Evolutionary conservation across 495 filamentous ascomycete species (phyloP).

Genomic region (Neurospora intermedia): DNA sequence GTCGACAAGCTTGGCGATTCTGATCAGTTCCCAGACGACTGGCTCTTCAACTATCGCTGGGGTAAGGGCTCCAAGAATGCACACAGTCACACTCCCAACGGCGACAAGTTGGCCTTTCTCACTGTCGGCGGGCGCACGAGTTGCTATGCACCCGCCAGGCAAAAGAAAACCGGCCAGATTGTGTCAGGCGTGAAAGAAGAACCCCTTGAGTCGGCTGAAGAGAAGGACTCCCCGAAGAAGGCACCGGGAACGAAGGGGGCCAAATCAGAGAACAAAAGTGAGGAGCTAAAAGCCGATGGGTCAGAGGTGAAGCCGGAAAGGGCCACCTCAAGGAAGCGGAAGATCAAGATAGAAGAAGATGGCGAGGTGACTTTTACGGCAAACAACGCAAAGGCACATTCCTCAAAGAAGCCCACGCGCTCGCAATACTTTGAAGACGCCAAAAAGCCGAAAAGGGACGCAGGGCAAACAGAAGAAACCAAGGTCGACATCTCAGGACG

Average conservation of each 20-base stretch:
- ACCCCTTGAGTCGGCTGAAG: constrained; percentile 15
- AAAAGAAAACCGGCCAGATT: constrained; percentile 56
- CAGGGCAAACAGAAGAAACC: background rate
- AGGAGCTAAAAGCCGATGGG: constrained; percentile 3
- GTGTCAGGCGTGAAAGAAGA: constrained; percentile 26
- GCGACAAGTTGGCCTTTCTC: constrained; percentile 69
- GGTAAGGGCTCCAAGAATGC: constrained; percentile 75
- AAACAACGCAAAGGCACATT: constrained; percentile 5
- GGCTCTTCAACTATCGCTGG: constrained; percentile 91
- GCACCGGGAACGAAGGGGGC: constrained; percentile 11
- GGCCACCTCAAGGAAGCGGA: constrained; percentile 6
- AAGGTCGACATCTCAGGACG: constrained; percentile 9
- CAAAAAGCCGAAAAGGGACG: constrained; percentile 8
- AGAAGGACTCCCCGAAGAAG: constrained; percentile 17
- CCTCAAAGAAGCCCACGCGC: constrained; percentile 18
- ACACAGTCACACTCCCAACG: constrained; percentile 58
- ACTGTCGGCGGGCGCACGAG: constrained; percentile 86
- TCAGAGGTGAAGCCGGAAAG: constrained; percentile 3
- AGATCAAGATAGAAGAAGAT: constrained; percentile 1
- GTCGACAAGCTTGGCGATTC: constrained; percentile 73
- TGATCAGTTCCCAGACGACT: constrained; percentile 73
- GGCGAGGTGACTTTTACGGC: background rate
- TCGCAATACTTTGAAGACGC: background rate
- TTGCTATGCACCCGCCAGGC: constrained; percentile 70
- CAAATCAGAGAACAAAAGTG: constrained; percentile 1